Conservation (phyloP, 768 basidiomycete species). For the Termitomyces sp. region DNA sequence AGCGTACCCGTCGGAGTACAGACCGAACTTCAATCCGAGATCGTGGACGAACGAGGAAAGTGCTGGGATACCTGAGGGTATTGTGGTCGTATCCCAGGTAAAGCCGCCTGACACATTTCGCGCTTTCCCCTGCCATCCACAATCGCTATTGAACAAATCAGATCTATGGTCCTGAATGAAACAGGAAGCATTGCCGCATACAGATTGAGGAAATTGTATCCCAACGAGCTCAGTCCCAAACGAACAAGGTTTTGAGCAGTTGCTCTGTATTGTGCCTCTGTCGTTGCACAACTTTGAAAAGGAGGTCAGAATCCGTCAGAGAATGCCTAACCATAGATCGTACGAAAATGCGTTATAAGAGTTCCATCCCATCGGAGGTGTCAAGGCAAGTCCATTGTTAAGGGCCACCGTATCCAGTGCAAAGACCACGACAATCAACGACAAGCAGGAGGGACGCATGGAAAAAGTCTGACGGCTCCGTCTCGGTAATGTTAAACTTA, state of each 20-base stretch:
- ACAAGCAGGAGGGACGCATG: constrained; percentile 10
- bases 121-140: constrained; percentile 45
- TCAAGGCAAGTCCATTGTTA: constrained; percentile 37
- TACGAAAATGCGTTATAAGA: constrained; percentile 46
- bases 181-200: constrained; percentile 13
- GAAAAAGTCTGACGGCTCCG: not conserved
- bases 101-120: constrained; percentile 38
- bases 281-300: constrained; percentile 33
- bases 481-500: not conserved
- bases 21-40: constrained; percentile 58
- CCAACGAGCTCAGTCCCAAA: constrained; percentile 32
- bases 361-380: constrained; percentile 47
- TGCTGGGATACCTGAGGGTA: constrained; percentile 36
- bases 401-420: constrained; percentile 20
- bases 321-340: constrained; percentile 11
- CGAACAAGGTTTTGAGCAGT: constrained; percentile 36
- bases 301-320: not conserved
- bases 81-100: constrained; percentile 38
- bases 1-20: constrained; percentile 47
- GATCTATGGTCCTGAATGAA: not conserved
- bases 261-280: constrained; percentile 36
- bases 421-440: constrained; percentile 11
- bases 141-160: constrained; percentile 29
- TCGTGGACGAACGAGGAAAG: constrained; percentile 34
- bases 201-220: constrained; percentile 43